Conservation (phyloP, 306 rosid genomes). For the Begonia masoniana region DNA sequence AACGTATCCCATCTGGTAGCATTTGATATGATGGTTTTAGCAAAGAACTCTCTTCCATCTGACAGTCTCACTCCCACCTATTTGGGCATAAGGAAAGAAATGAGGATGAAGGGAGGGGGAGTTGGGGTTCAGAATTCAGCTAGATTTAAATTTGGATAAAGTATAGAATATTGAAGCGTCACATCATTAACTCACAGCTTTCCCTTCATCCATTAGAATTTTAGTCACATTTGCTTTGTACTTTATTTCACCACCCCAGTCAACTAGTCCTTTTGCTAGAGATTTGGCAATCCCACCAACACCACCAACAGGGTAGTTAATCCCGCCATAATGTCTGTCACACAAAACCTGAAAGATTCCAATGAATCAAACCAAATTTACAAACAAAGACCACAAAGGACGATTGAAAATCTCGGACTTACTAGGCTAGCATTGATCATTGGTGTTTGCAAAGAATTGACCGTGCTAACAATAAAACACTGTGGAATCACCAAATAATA, state of each 20-base stretch:
- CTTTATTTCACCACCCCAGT: constrained; percentile 67
- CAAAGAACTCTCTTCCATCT: constrained; percentile 65
- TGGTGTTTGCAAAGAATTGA: constrained; percentile 89
- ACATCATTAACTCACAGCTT: constrained; percentile 53
- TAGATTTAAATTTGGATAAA: too few species aligned
- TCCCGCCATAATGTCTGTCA: constrained; percentile 92
- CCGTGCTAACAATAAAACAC: constrained; percentile 97
- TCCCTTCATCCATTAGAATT: constrained; percentile 54
- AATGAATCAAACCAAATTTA: constrained; percentile 7
- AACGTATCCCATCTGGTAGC: constrained; percentile 99
- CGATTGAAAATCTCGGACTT: constrained; percentile 10
- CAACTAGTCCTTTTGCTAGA: constrained; percentile 68
- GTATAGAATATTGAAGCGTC: too few species aligned
- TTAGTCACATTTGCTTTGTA: constrained; percentile 84
- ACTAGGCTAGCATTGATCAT: constrained; percentile 99
- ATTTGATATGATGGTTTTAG: constrained; percentile 83
- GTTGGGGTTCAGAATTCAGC: too few species aligned
- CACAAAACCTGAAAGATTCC: constrained; percentile 55
- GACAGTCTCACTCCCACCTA: constrained; percentile 88
- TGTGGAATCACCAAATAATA: constrained; percentile 13
- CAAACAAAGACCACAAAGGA: constrained; percentile 2
- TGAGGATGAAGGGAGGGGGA: too few species aligned
- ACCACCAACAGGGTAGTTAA: constrained; percentile 88
- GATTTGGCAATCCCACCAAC: constrained; percentile 92
- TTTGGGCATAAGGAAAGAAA: neutral